Evolutionary conservation across 2,329 filamentous ascomycete species (phyloP), one percentile per base, ranked within the genome.

Genomic region (Teratosphaeria gauchensis): DNA sequence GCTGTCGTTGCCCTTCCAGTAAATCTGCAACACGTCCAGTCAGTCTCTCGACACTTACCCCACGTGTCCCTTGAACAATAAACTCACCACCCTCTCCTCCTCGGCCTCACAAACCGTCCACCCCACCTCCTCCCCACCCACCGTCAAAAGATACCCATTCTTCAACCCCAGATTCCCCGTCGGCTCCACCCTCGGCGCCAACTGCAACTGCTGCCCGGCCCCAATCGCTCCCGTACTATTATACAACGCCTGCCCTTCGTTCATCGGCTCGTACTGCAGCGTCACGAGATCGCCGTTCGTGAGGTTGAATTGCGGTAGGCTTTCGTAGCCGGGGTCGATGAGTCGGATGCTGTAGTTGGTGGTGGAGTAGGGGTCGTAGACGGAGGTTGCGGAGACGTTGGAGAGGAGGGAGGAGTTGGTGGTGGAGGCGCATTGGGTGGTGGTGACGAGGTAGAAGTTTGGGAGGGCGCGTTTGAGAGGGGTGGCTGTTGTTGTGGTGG

Each of bases 401-500:
- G 68, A 64, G 7, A 76, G 69, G 19, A 64, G 56, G 7, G 69
- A 69, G 21, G 71, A 67, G 59, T 73, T 70, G 21, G 58, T 51
- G 7, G 62, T 62, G 4, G 65, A 48, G 24, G 62, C 56, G 35
- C 63, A 57, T 56, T 71, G 69, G 53, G 69, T 61, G 16, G 74
- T 73, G 2, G 74, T 75, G n/a, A 76, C 72, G 59, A 77, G 72
- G 58, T 72, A 68, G 68, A 76, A 75, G 58, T 70, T 63, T 55
- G 54, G 7, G 64, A 65, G 38, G 53, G 60, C 38, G 58, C 58
- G 54, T 60, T 53, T 31, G 53, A 21, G 55, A 35, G 30, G 51
- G 51, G 56, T 19, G 48, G 54, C 58, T 31, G 56, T 24, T 54
- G 56, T 48, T 46, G 56, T n/a, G 19, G 55, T 31, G 21, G 59